Evolutionary conservation across 2,329 filamentous ascomycete species (phyloP).

Genomic region (Ceratocystis smalleyi): DNA sequence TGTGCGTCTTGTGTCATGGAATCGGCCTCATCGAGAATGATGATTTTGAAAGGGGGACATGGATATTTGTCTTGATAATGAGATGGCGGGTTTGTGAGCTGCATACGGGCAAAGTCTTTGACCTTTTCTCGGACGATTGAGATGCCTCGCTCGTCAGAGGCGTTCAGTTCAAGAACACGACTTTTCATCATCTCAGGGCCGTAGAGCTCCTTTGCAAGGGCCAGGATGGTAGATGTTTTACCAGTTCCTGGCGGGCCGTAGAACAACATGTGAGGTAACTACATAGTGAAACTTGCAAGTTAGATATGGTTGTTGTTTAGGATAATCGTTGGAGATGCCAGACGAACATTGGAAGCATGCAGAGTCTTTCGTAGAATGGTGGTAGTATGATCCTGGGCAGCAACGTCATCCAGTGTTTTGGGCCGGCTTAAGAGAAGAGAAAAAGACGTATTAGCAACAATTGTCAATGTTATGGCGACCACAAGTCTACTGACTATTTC

Average conservation of each 20-base stretch:
- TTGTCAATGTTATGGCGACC: not conserved
- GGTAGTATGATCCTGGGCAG: conserved; percentile 93
- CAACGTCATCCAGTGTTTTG: conserved; percentile 84
- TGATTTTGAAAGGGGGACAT: conserved; percentile 96
- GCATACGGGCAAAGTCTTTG: conserved; percentile 93
- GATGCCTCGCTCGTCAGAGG: conserved; percentile 96
- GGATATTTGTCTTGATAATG: conserved; percentile 60
- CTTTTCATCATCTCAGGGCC: conserved; percentile 85
- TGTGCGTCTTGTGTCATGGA: conserved; percentile 99
- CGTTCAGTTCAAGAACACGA: conserved; percentile 96
- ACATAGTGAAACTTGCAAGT: conserved; percentile 16
- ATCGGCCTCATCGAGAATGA: conserved; percentile 95
- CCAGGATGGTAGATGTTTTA: conserved; percentile 95
- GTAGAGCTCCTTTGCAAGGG: conserved; percentile 92
- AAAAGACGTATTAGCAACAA: conserved; percentile 15
- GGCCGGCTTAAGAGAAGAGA: conserved; percentile 49
- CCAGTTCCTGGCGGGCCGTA: conserved; percentile 95
- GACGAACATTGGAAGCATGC: conserved; percentile 69
- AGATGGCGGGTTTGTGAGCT: conserved; percentile 67
- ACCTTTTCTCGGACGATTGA: conserved; percentile 94
- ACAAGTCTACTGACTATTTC: conserved; percentile 62
- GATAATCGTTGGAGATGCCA: not conserved
- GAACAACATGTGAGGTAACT: conserved; percentile 98
- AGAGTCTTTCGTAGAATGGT: conserved; percentile 82
- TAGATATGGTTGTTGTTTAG: conserved; percentile 4